phyloP scores from a whole-genome alignment of 768 basidiomycete genomes.

The Hemileccinum impolitum region DNA sequence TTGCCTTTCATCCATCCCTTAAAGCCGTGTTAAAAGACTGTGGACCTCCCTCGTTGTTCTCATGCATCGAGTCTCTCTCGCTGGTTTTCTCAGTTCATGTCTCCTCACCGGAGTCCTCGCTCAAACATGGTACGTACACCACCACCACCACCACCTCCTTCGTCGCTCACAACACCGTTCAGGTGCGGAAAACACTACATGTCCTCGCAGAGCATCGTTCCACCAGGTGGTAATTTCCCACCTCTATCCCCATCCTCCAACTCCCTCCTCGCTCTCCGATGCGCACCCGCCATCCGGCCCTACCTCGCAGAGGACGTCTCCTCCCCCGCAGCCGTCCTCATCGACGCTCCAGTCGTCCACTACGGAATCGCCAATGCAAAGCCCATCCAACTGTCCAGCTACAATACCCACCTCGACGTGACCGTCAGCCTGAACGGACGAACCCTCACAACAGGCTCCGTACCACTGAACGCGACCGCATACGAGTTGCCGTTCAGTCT shows the following conservation, averaged over 20 bases:
- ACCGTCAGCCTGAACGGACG: slow-evolving; percentile 46
- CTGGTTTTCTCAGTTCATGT: slow-evolving; percentile 5
- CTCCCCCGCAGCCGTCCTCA: slow-evolving; percentile 43
- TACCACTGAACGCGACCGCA: slow-evolving; percentile 51
- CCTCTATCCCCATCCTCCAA: slow-evolving; percentile 33
- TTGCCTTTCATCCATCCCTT: no score
- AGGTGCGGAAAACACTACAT: slow-evolving; percentile 62
- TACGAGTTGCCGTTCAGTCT: slow-evolving; percentile 50
- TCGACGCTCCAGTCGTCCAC: slow-evolving; percentile 51
- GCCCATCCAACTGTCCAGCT: slow-evolving; percentile 34
- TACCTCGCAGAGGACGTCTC: slow-evolving; percentile 54
- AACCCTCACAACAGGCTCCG: slow-evolving; percentile 39
- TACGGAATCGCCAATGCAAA: slow-evolving; percentile 45
- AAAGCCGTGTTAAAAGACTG: no score
- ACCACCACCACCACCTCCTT: not conserved
- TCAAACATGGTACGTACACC: slow-evolving; percentile 28
- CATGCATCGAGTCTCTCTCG: slow-evolving; percentile 15
- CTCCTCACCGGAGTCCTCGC: slow-evolving; percentile 18
- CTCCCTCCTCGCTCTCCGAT: slow-evolving; percentile 55
- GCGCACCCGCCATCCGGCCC: slow-evolving; percentile 55
- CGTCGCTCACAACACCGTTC: not conserved
- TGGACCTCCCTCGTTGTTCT: not conserved
- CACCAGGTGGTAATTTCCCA: slow-evolving; percentile 52
- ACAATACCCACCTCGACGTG: slow-evolving; percentile 33
- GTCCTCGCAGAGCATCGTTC: slow-evolving; percentile 37